phyloP scores from a whole-genome alignment of 179 eudicot genomes.

The Spergularia azorica region DNA sequence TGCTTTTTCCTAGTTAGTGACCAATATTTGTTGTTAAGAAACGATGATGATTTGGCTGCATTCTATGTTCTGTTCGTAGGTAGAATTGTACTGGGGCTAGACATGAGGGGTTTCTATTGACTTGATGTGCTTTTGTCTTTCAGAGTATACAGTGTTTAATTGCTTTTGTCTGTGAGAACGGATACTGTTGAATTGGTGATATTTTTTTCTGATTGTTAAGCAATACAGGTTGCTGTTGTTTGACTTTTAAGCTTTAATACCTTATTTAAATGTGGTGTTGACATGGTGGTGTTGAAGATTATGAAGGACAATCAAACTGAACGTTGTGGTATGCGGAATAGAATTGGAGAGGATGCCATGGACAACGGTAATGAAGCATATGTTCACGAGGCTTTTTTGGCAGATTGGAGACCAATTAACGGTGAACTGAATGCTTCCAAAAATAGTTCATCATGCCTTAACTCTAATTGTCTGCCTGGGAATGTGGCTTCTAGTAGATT shows the following conservation, averaged over 20 bases:
- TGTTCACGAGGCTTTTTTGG: constrained; percentile 94
- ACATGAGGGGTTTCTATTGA: not conserved
- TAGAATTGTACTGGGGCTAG: not conserved
- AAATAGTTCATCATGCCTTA: constrained; percentile 27
- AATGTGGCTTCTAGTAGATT: constrained; percentile 29
- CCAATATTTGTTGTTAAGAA: not conserved
- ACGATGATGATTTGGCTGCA: not conserved
- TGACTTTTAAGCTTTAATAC: not conserved
- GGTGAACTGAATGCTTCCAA: constrained; percentile 33
- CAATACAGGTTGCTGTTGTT: not conserved
- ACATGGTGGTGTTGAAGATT: constrained; percentile 4
- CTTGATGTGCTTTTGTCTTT: not conserved
- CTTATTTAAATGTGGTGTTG: not conserved
- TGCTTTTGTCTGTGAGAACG: not conserved
- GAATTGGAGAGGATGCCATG: constrained; percentile 57
- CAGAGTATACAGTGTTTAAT: not conserved
- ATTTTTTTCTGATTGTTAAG: not conserved
- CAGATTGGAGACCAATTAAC: constrained; percentile 80
- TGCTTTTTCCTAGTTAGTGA: no score
- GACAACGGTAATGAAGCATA: constrained; percentile 76
- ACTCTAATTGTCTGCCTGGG: constrained; percentile 26
- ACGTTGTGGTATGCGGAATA: constrained; percentile 49
- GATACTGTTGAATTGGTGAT: no score
- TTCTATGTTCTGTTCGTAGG: not conserved
- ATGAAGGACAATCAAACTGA: constrained; percentile 27